These are phyloP conservation scores for Escallonia herrerae DNA, from an alignment of 129 eudicot genomes.

Conservation along the genomic window DNA sequence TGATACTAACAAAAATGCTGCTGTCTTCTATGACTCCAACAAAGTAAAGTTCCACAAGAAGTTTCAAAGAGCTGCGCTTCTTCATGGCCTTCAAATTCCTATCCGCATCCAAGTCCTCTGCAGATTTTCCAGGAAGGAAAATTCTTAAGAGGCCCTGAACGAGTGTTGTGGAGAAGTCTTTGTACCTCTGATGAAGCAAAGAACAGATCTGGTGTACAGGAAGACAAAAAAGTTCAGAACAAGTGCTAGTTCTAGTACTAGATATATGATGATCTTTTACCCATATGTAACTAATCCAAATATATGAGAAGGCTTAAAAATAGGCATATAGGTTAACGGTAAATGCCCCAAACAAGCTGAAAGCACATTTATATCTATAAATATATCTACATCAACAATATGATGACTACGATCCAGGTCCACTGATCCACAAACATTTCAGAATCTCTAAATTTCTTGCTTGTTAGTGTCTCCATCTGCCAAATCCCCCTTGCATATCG, in stretches of 20 bases:
- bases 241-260: background rate
- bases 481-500: no score
- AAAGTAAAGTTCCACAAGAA: constrained; percentile 79
- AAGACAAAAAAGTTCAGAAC: background rate
- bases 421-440: no score
- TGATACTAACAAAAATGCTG: constrained; percentile 58
- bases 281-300: background rate
- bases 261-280: no score
- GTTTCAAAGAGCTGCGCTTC: constrained; percentile 91
- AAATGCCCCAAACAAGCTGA: no score
- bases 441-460: no score
- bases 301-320: background rate
- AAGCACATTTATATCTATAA: no score
- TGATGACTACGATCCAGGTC: no score
- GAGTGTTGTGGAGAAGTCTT: constrained; percentile 77
- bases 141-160: constrained; percentile 79
- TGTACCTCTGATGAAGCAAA: constrained; percentile 95
- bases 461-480: no score
- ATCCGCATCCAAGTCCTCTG: constrained; percentile 78
- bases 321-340: no score
- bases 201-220: constrained; percentile 65
- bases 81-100: constrained; percentile 81
- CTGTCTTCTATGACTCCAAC: constrained; percentile 92
- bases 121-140: constrained; percentile 77
- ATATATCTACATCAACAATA: no score